Conservation (phyloP, 1,284 basidiomycete species). For the Sporisorium reilianum region DNA sequence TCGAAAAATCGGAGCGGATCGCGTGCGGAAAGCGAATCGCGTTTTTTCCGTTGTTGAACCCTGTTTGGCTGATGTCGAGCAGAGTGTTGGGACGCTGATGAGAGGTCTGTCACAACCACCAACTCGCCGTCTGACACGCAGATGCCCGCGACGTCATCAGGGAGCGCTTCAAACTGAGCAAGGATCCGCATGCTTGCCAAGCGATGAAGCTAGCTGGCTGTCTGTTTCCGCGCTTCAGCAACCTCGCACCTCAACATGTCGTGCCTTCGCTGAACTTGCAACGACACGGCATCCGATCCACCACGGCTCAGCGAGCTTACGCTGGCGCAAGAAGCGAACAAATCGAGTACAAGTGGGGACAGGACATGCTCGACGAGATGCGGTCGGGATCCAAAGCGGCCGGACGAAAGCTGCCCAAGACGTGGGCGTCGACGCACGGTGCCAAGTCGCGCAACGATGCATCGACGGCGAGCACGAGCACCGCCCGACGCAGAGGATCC, state of each 20-base stretch:
- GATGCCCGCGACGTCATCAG: not conserved
- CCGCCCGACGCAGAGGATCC: not conserved
- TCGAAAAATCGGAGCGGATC: not conserved
- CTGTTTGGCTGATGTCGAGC: not conserved
- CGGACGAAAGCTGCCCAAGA: slow-evolving; percentile 27
- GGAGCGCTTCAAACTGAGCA: not conserved
- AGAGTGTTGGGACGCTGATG: too few species aligned
- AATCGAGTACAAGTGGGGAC: slow-evolving; percentile 11
- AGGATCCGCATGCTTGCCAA: not conserved
- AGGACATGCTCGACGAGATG: slow-evolving; percentile 23
- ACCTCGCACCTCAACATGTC: slow-evolving; percentile 10
- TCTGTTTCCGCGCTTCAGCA: slow-evolving; percentile 16
- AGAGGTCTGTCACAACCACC: too few species aligned
- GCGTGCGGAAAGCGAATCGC: slow-evolving; percentile 9
- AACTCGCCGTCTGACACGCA: slow-evolving; percentile 1
- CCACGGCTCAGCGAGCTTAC: not conserved
- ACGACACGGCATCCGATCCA: not conserved
- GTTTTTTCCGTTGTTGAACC: not conserved
- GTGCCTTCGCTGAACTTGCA: not conserved
- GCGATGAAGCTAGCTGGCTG: slow-evolving; percentile 32
- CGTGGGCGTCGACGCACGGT: slow-evolving; percentile 38
- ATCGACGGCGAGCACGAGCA: not conserved
- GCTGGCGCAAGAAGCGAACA: not conserved
- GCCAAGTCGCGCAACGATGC: not conserved
- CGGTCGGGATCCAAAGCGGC: not conserved